Evolutionary conservation across 371 early-diverging fungal species (phyloP).

Genomic region (Mucor irregularis): DNA sequence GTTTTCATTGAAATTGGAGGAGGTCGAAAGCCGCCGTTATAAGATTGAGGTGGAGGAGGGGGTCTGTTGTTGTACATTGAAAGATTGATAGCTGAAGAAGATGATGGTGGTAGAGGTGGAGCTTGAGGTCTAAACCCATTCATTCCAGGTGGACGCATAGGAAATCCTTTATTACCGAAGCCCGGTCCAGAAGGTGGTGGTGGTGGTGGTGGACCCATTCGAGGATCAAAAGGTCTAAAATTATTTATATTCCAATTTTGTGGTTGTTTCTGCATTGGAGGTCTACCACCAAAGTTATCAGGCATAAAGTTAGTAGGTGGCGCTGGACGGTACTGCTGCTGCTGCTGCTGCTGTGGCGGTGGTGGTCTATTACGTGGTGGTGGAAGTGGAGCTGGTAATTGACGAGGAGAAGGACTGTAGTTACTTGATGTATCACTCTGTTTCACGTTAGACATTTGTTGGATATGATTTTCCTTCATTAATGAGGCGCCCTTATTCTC

Average conservation of each 20-base stretch:
- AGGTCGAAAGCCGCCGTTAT: too few relatives aligned
- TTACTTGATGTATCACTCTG: neutral
- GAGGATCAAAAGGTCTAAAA: constrained; percentile 17
- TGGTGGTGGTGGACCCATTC: constrained; percentile 13
- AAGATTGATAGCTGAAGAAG: too few relatives aligned
- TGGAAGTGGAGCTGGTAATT: neutral
- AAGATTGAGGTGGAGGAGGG: constrained; percentile 2
- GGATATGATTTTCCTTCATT: constrained; percentile 26
- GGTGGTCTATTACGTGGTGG: neutral
- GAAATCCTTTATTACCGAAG: too few relatives aligned
- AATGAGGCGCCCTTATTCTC: constrained; percentile 19
- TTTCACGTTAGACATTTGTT: constrained; percentile 3
- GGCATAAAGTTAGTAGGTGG: neutral
- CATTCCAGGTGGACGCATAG: constrained; percentile 2
- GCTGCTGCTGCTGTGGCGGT: constrained; percentile 1
- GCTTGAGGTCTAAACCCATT: constrained; percentile 14
- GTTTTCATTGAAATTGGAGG: neutral
- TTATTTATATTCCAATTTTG: constrained; percentile 1
- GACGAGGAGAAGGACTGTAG: neutral
- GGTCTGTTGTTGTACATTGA: too few relatives aligned
- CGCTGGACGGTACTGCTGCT: neutral
- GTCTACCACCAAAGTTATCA: too few relatives aligned
- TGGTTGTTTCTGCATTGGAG: too few relatives aligned
- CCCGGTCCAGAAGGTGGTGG: too few relatives aligned
- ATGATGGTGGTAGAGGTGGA: too few relatives aligned